Evolutionary conservation across 2,329 filamentous ascomycete genomes (phyloP).

Genomic region (Plenodomus tracheiphilus): DNA sequence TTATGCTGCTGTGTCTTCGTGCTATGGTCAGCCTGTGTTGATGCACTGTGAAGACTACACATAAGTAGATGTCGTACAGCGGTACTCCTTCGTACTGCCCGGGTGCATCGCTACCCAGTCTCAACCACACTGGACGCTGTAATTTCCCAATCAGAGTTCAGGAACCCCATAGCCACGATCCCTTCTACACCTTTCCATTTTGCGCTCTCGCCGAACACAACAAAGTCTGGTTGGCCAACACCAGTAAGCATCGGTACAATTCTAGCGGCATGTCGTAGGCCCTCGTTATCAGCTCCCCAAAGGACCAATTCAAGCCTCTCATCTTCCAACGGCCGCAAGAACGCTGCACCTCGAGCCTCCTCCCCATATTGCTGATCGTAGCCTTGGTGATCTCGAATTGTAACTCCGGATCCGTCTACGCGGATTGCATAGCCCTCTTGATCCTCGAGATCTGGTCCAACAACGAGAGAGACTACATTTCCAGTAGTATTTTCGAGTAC

Average conservation of each 20-base stretch:
- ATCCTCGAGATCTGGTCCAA: conserved; percentile 30
- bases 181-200: conserved; percentile 58
- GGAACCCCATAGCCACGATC: conserved; percentile 58
- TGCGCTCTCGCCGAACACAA: conserved; percentile 52
- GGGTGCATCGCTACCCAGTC: conserved; percentile 4
- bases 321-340: conserved; percentile 53
- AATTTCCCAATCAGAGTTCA: conserved; percentile 58
- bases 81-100: too few relatives aligned
- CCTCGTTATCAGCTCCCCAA: conserved; percentile 56
- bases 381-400: conserved; percentile 26
- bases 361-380: conserved; percentile 26
- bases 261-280: conserved; percentile 55
- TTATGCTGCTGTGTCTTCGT: too few relatives aligned
- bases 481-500: conserved; percentile 28
- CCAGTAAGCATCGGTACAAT: conserved; percentile 61
- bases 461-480: conserved; percentile 51
- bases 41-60: too few relatives aligned
- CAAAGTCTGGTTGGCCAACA: conserved; percentile 61
- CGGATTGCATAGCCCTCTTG: conserved; percentile 38
- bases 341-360: conserved; percentile 54
- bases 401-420: conserved; percentile 17
- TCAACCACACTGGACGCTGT: conserved; percentile 50
- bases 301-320: conserved; percentile 59
- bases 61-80: too few relatives aligned
- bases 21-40: too few relatives aligned